Base-by-base conservation (phyloP, 257 asterid genomes). In the Solanum lycopersicoides region DNA sequence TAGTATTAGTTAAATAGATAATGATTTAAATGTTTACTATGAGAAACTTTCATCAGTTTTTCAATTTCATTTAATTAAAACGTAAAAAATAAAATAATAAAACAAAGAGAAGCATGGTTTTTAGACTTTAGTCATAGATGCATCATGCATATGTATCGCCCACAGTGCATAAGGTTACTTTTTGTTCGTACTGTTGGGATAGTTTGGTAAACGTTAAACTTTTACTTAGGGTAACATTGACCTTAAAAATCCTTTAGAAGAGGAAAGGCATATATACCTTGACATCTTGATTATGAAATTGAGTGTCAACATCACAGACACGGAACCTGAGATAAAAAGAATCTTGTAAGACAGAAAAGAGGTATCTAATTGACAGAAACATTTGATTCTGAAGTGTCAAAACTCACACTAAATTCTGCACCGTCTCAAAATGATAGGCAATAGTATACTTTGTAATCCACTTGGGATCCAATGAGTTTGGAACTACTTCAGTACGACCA, bases 341-440 rank as follows among this genome's bases (percentile, higher is more conserved):
- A 80, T 86, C 63, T 86, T 5, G 72, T 72, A 30, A 80, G 68
- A 47, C 66, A 84, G 44, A 66, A 86, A 80, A 83, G 87, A 59
- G 63, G 32, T 71, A 80, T 83, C 79, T 65, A n/a, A 77, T 37
- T 69, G 50, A 90, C 56, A 83, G 15, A 77, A 91, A 89, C 83
- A 39, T 75, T 66, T 42, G 50, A 87, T 56, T 35, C 71, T 71
- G 84, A 53, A 71, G 28, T 86, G 89, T 66, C 79, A 90, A 89
- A 88, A 95, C 99, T 96, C 94, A 96, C 99, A 97, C 94, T 94
- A 97, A 94, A 90, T 90, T 89, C 94, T 96, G 99, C 94, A 97
- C 99, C 84, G 86, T 90, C 95, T 97, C 99, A 83, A 97, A 97
- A 83, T 96, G 98, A 90, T 96, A 97, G 86, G 98, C 91, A 89